Base-by-base conservation (phyloP, 2,329 filamentous ascomycete genomes). In the Aspergillus felis region DNA sequence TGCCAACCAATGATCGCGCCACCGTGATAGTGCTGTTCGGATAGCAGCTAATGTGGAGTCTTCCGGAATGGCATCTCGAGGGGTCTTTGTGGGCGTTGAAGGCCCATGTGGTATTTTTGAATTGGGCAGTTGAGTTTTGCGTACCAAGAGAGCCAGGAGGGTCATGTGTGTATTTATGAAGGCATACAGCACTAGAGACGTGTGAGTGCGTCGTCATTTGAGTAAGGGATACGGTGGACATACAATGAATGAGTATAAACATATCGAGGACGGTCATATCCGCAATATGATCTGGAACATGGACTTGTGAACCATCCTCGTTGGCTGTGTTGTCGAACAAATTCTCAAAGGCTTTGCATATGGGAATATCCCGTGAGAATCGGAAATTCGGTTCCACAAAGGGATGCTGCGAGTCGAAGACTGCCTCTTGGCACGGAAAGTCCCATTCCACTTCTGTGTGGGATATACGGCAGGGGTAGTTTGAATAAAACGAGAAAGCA, bases 401-500 rank as follows among this genome's bases (percentile, higher is more conserved):
- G 25, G 78, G 78, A 58, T 79, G 76, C 7, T 67, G 58, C 4
- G 74, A 74, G 47, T 64, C 64, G 63, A 78, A 79, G 2, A 78
- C 46, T 1, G 67, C 57, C 54, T 79, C 74, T 53, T 75, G 68
- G 54, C 74, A 78, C 3, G 76, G 75, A n/a, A 79, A 66, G 25
- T 79, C 76, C 54, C 71, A 76, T 53, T 76, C 71, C 59, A 79
- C 68, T 60, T 79, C 78, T 10, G 67, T 68, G 24, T 73, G 65
- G 0, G 69, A 69, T 10, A 79, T 57, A 5, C 76, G 76, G 46
- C 73, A 76, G 0, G 78, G 78, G 54, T 74, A 78, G 50, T 79
- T 79, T 41, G 75, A 72, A 57, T 73, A 79, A 57, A 79, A 79
- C 1, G 69, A 72, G 56, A 79, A 77, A 10, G 77, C 77, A 51